phyloP scores from a whole-genome alignment of 163 green algal genomes.

The Coccomyxa subellipsoidea region DNA sequence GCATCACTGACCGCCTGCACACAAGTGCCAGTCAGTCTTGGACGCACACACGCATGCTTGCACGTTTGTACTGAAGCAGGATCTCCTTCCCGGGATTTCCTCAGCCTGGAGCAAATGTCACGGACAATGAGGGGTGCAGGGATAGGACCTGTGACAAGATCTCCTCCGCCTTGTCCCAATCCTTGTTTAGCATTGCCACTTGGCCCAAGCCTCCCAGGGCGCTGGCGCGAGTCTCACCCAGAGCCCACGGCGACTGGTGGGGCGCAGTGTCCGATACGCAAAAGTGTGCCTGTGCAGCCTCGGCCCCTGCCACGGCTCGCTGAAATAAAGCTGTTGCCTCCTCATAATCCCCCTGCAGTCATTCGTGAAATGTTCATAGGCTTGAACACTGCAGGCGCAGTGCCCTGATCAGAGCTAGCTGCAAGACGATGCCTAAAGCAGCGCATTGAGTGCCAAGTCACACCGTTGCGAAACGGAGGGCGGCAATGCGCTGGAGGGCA shows the following conservation, averaged over 20 bases:
- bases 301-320: neutral
- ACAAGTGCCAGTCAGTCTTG: too few species aligned
- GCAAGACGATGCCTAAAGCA: too few species aligned
- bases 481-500: neutral
- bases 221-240: constrained; percentile 24
- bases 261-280: neutral
- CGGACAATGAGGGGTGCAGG: too few species aligned
- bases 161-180: constrained; percentile 38
- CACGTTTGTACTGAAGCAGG: too few species aligned
- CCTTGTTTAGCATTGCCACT: constrained; percentile 2
- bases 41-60: too few species aligned
- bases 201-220: constrained; percentile 25
- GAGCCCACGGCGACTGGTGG: neutral
- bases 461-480: neutral
- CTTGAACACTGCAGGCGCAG: neutral
- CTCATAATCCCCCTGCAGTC: constrained; percentile 5
- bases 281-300: neutral
- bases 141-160: constrained; percentile 25
- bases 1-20: constrained; percentile 4
- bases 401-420: too few species aligned
- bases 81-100: too few species aligned
- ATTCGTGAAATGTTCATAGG: too few species aligned
- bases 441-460: too few species aligned
- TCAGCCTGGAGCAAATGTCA: too few species aligned
- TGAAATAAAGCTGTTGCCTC: neutral